Percentiles rank a stretch among this genome's conserved stretches.
Evolutionary conservation across 2,329 filamentous ascomycete genomes (phyloP).

Genomic region (Talaromyces sp.): DNA sequence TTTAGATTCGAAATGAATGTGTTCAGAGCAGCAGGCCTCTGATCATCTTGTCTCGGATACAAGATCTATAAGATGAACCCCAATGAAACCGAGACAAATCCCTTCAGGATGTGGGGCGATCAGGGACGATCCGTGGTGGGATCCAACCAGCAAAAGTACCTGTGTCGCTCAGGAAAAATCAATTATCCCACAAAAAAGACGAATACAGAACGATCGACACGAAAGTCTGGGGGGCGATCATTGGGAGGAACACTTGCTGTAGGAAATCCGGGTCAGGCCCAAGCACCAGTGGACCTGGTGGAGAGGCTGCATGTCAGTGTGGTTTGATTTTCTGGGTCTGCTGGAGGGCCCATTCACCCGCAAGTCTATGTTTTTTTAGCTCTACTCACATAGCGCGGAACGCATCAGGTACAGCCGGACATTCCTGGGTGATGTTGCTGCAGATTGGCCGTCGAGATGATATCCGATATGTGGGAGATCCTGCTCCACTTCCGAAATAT

Average conservation of each 20-base stretch:
- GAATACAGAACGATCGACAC: not conserved
- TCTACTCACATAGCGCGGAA: constrained; percentile 31
- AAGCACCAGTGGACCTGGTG: not conserved
- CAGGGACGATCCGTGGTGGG: constrained; percentile 5
- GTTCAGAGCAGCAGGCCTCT: too few species aligned
- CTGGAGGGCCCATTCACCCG: not conserved
- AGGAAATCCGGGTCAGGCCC: too few species aligned
- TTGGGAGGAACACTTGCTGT: not conserved
- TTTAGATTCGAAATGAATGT: too few species aligned
- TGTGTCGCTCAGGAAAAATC: not conserved
- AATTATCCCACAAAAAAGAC: not conserved
- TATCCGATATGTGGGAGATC: constrained; percentile 9
- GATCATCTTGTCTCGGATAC: not conserved
- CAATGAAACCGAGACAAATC: not conserved
- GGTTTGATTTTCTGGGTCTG: too few species aligned
- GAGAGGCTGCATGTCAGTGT: constrained; percentile 24
- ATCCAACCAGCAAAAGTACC: too few species aligned
- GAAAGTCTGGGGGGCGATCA: constrained; percentile 5
- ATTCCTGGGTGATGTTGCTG: constrained; percentile 22
- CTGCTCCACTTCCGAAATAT: not conserved
- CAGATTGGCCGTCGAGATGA: constrained; percentile 4
- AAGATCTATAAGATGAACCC: not conserved
- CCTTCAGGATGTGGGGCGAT: not conserved
- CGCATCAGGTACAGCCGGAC: constrained; percentile 24
- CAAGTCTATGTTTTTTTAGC: constrained; percentile 21